A percentile compares a stretch with the other conserved stretches of the same genome.
Evolutionary conservation across 768 basidiomycete species (phyloP).

Genomic region (Trametes elegans): DNA sequence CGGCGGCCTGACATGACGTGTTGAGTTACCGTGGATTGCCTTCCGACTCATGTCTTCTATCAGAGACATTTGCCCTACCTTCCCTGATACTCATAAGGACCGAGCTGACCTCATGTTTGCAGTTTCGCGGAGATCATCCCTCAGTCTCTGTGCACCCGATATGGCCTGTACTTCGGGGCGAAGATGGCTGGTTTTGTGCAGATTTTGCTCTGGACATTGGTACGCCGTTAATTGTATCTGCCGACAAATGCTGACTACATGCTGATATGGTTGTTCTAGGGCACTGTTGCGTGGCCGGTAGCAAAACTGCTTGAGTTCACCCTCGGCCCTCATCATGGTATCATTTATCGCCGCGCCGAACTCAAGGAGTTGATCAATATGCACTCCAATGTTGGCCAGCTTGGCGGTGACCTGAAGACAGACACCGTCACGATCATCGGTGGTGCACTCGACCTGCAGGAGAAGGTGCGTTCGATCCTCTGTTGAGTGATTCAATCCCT

Average conservation of each 20-base stretch:
- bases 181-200: constrained; percentile 77
- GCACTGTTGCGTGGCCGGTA: constrained; percentile 79
- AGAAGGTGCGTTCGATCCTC: constrained; percentile 49
- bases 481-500: background rate
- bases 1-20: too few relatives aligned
- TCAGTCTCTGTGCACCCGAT: constrained; percentile 87
- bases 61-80: too few relatives aligned
- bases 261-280: constrained; percentile 38
- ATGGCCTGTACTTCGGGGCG: constrained; percentile 86
- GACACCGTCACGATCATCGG: constrained; percentile 92
- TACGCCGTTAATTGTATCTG: constrained; percentile 31
- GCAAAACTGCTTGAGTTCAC: constrained; percentile 77
- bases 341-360: constrained; percentile 82
- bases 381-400: constrained; percentile 69
- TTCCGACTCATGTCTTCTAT: background rate
- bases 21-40: background rate
- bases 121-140: constrained; percentile 93
- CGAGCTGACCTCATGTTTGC: background rate
- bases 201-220: constrained; percentile 66
- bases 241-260: background rate
- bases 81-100: too few relatives aligned
- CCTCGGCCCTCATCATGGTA: constrained; percentile 84
- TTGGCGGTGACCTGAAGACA: constrained; percentile 81
- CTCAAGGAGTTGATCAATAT: constrained; percentile 89
- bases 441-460: constrained; percentile 84